Conservation (phyloP, 1,139 yeast genomes). For the Meyerozyma guilliermondii region DNA sequence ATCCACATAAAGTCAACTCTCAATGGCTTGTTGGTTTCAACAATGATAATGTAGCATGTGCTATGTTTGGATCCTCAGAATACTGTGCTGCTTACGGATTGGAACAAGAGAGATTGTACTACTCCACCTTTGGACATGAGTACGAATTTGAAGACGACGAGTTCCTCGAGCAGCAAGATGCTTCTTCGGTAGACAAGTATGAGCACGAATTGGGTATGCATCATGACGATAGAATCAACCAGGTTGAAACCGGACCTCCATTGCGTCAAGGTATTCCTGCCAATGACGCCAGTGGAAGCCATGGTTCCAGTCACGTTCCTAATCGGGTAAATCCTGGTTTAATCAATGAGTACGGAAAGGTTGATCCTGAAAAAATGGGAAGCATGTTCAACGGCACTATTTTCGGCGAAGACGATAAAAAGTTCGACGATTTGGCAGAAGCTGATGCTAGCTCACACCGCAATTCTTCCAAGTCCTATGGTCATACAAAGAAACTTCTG, state of each 20-base stretch:
- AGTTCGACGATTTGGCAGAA: background rate
- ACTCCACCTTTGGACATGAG: background rate
- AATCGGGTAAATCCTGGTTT: background rate
- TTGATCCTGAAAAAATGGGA: background rate
- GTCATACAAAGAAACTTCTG: background rate
- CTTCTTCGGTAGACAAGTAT: background rate
- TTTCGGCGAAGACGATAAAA: background rate
- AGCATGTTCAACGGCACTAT: background rate
- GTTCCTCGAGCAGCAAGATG: background rate
- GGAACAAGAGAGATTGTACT: constrained; percentile 6
- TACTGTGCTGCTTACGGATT: constrained; percentile 23
- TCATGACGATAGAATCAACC: background rate
- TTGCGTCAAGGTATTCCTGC: background rate
- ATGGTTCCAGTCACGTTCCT: background rate
- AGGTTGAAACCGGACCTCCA: background rate
- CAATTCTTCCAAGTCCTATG: background rate
- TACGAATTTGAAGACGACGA: constrained; percentile 1
- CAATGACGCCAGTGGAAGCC: background rate
- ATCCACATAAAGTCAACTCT: constrained; percentile 4
- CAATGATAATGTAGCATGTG: constrained; percentile 29
- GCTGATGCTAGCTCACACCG: background rate
- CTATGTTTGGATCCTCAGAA: constrained; percentile 19
- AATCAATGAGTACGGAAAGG: background rate
- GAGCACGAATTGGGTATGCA: constrained; percentile 1
- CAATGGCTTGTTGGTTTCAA: constrained; percentile 16